Evolutionary conservation across 2,329 filamentous ascomycete species (phyloP), one percentile per base, ranked within the genome.

Genomic region (Colletotrichum sp.): DNA sequence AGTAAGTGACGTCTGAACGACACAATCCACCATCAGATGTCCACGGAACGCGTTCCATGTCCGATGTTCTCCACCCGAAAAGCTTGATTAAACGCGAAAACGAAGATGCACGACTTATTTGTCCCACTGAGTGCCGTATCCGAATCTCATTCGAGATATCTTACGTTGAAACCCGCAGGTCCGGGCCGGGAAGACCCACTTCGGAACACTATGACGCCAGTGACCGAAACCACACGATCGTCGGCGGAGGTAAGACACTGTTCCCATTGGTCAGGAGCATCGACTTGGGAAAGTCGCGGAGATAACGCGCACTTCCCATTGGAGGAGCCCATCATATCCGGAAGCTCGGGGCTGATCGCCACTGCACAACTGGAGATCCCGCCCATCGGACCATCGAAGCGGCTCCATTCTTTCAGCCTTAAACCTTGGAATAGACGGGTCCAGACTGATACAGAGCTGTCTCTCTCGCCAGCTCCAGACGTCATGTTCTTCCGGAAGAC

Each of bases 131-230:
- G 62, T 64, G 32, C 62, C 15, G 21, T 44, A 28, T 6, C 62
- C 62, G 18, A 64, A 44, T 5, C 21, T n/a, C 34, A 26, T 39
- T 34, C 32, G 44, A 16, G 34, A 64, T 13, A 26, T 64, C 64
- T 24, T 24, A 55, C 64, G 24, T 67, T 67, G 64, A 55, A 44
- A 18, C 16, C 10, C 18, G 15, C 63, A 32, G 30, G 18, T 68
- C 65, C 18, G 49, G 63, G 49, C 39, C 63, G 52, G 24, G 7
- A 16, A 57, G 28, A 28, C 16, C 55, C 52, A 62, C 21, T 60
- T 6, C 64, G 52, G 55, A 55, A 60, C 66, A 39, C 71, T 69
- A 69, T 73, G 71, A 73, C 71, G 71, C 66, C 49, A 74, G 18
- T 26, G 5, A 7, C 30, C 67, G 67, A 49, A 74, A 74, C n/a